Evolutionary conservation across 352 stramenopile genomes (phyloP), one percentile per base, ranked within the genome.

Genomic region (Phytophthora constricta): DNA sequence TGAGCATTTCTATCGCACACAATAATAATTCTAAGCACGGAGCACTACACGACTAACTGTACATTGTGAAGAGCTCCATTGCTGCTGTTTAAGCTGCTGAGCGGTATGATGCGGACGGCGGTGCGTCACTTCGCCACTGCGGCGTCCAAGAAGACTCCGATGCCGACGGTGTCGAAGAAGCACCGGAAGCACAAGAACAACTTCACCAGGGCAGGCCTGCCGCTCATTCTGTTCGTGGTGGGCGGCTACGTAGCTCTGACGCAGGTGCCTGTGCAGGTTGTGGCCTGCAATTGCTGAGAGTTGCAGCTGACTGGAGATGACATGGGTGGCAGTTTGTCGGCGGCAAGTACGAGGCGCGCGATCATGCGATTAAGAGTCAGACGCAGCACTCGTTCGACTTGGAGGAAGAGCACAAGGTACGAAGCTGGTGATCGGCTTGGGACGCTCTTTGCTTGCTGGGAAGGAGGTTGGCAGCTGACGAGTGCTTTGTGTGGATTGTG

Each of bases 321-420:
- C 68, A 45, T 33, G 54, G 27, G 20, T 8, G 48, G 19, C 47
- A 95, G 84, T 96, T 96, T 65, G 82, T 94, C 9, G 81, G 79
- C 19, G 88, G 88, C 34, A 96, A 95, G 52, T 94, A 84, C 55
- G 88, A 96, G 61, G 83, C 84, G 19, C 77, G 84, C 64, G 88
- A 96, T 58, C 80, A 91, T 57, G 51, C 81, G 56, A 80, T 96
- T 70, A 93, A 95, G 70, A 95, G 86, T 68, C 86, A 96, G 64
- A 90, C 86, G 28, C 80, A 83, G 58, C 86, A 85, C 17, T 73
- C 79, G 25, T 96, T 96, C 55, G 86, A 96, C 49, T 65, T 96
- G 49, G 85, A 94, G 28, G 88, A 96, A 49, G 88, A 96, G 67
- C 82, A 96, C 76, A 91, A 90, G 77, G 88, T 96, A 58, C 31